Base-by-base conservation (phyloP, 208 protist species). In the Histomonas meleagridis region DNA sequence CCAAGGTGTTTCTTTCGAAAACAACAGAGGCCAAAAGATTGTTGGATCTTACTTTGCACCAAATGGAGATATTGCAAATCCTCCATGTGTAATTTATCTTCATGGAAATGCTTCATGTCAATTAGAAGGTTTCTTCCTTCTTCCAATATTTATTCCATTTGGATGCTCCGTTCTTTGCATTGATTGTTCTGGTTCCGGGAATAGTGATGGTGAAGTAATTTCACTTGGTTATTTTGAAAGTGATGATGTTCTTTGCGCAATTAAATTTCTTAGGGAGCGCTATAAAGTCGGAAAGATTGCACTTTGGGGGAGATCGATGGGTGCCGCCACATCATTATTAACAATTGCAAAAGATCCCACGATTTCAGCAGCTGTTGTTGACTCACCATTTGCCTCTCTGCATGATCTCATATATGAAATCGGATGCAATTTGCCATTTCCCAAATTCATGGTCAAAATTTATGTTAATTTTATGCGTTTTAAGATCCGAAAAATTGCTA, bases 41-140 rank as follows among this genome's bases (percentile, higher is more conserved):
- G 4, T 86, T 86, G 76, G 76, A 12, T 86, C 76, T 18, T 86
- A 86, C 26, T 86, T 57, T 35, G 0, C 23, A 10, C 76, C 76
- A 38, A 86, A 55, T 5, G 76, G 38, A 57, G 5, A 43, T 26
- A 12, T 26, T 51, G 46, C 43, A n/a, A 28, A 35, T 18, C 40
- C 40, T 18, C 55, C 46, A 21, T 86, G 76, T 86, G 16, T 86
- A 7, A 86, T 86, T 35, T 86, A 86, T 38, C 38, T 86, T 5
- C 76, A 86, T 55, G 76, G 76, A 86, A 86, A 86, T 38, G 40
- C 76, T 53, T 51, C 40, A 51, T 86, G 76, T 55, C 76, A 86
- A 26, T 26, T 86, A 55, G 76, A 86, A 86, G 76, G 76, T 9
- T 57, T 46, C 7, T 86, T 51, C 55, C 38, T 86, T 5, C 9